A percentile compares a stretch with the other conserved stretches of the same genome.
Conservation (phyloP, 1,284 basidiomycete species). For the Cryptococcus sp. region DNA sequence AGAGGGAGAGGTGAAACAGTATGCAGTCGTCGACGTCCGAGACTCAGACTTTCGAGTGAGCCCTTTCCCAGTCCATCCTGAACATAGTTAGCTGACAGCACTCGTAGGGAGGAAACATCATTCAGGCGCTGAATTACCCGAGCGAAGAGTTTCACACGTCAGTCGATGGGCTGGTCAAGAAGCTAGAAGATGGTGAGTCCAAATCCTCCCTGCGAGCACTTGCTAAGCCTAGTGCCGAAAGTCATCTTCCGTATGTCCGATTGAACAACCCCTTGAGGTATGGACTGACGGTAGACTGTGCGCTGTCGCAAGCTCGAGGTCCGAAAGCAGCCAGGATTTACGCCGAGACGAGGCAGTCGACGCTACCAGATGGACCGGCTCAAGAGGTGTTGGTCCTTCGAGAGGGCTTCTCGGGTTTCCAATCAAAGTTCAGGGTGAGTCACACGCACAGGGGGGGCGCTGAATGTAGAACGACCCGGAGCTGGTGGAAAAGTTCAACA, state of each 20-base stretch:
- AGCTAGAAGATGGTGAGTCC: slow-evolving; percentile 29
- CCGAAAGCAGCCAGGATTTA: slow-evolving; percentile 46
- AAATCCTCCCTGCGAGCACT: background rate
- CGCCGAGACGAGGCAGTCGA: slow-evolving; percentile 32
- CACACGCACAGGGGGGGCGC: slow-evolving; percentile 23
- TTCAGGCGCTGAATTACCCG: slow-evolving; percentile 40
- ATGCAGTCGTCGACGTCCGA: slow-evolving; percentile 45
- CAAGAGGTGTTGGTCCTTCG: slow-evolving; percentile 45
- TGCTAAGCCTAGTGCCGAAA: slow-evolving; percentile 31
- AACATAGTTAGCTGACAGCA: background rate
- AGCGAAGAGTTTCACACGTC: slow-evolving; percentile 35
- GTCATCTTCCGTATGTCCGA: slow-evolving; percentile 42
- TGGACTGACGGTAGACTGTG: slow-evolving; percentile 33
- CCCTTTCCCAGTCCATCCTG: background rate
- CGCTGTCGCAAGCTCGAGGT: slow-evolving; percentile 43
- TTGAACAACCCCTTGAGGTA: background rate
- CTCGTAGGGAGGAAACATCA: slow-evolving; percentile 48
- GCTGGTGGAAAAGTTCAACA: slow-evolving; percentile 47
- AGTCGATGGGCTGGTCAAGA: slow-evolving; percentile 35
- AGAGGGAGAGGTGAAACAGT: slow-evolving; percentile 20
- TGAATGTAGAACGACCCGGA: slow-evolving; percentile 42
- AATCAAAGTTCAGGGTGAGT: slow-evolving; percentile 40
- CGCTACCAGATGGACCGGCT: slow-evolving; percentile 11
- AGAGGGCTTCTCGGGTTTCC: slow-evolving; percentile 46
- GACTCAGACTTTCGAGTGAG: slow-evolving; percentile 45